Base-by-base conservation (phyloP, 1,139 yeast species). In the Trichomonascaceae sp. region DNA sequence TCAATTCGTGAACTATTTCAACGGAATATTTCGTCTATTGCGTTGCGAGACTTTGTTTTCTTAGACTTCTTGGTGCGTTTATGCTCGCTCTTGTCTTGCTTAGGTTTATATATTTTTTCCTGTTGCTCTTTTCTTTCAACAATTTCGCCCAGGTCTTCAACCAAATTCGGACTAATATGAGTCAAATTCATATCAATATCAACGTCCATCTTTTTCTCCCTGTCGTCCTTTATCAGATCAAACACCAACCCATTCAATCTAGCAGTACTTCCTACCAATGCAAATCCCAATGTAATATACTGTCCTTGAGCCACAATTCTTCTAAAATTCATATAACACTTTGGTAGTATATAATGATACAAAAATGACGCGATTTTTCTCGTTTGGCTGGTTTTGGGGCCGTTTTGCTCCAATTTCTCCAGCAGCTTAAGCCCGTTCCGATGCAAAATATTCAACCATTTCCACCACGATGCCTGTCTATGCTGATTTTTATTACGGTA, bases 401-500 rank as follows among this genome's bases (percentile, higher is more conserved):
- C 38, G 19, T 48, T 45, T 22, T 20, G 51, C 36, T 55, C 57
- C 53, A 58, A 38, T 27, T 59, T 53, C 1, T 50, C 48, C 17
- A 49, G 45, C 48, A 57, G 13, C 45, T 55, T 63, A 30, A 32
- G 24, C 8, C 61, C 60, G 48, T 78, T 73, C 39, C 96, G 75
- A 59, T 85, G 84, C 22, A 87, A 65, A n/a, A 84, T 77, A 57
- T 82, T 76, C 51, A 89, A 72, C 57, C 80, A 77, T 55, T 73
- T 78, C 91, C 96, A 89, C 96, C 96, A 89, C 20, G 66, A 66
- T 45, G 87, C 79, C 15, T 77, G 78, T n/a, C 83, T 73, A 63
- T 88, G 96, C 67, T 89, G 96, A 66, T 87, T 87, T 58, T 76
- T 75, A 66, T 84, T 85, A 58, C 96, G 72, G 61, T 85, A 88